Evolutionary conservation across 1,139 yeast genomes (phyloP), one percentile per base, ranked within the genome.

Genomic region (Pichia sp.): DNA sequence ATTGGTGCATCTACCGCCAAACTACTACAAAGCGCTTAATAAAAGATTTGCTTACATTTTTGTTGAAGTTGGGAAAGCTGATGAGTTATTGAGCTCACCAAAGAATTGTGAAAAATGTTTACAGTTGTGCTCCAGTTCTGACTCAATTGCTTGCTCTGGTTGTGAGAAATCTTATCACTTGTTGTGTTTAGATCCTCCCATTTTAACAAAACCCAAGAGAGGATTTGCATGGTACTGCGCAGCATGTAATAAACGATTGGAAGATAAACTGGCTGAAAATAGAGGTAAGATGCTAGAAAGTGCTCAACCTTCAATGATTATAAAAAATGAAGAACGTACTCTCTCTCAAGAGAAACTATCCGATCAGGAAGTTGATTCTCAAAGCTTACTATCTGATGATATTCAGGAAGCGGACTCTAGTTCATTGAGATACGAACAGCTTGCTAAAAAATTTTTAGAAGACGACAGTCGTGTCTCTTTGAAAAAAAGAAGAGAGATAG

Each of bases 141-240:
- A 89, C 63, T 83, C 95, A 1, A 84, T 92, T n/a, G 78, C 76
- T 58, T 92, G 97, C 72, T 87, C 87, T n/a, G 85, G 79, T 53
- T 92, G 98, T 69, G 73, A 75, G 14, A 76, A 79, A 36, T 76
- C 76, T 60, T 89, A 83, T 62, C 98, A 92, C 71, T 81, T 91
- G 83, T 75, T 81, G 49, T 92, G 98, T 68, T 79, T 92, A 49
- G 91, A 87, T 59, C 97, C 97, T 0, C 97, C 97, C 0, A 70
- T 90, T 47, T 68, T 80, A 53, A 80, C 81, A 61, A 88, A 88
- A 63, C 97, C 97, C 0, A 84, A 90, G 49, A 73, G 96, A 56
- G 97, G 97, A 1, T 87, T 90, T 67, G 88, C 91, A 6, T 92
- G 97, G 97, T 79, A 91, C n/a, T 92, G 97, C 75, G 93, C 90